Evolutionary conservation across 371 early-diverging fungal genomes (phyloP), one percentile per base, ranked within the genome.

Genomic region (Entomophthora muscae): DNA sequence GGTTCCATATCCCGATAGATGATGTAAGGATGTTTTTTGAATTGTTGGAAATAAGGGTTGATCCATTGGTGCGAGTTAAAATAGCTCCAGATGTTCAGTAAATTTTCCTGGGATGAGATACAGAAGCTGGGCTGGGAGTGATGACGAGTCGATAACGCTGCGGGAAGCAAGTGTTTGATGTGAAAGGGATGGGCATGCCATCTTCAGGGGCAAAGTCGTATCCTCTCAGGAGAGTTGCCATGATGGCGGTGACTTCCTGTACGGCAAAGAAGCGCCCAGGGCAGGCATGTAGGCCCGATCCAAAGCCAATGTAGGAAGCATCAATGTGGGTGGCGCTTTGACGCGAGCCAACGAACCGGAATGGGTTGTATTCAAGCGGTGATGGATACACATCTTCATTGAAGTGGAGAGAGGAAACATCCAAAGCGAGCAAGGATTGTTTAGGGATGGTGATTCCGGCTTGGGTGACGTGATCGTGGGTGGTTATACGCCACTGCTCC

Each of bases 231-330:
- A 65, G 42, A 5, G 2, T 13, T 17, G 32, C 17, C 52, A 65
- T 29, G 13, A 61, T 21, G 27, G 59, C 71, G 51, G 76, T 76
- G 57, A 78, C 70, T 59, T 78, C 76, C 12, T 73, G 73, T 3
- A 71, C 68, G 32, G 78, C 78, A 66, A 78, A 71, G 62, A 66
- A 77, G 13, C 78, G 67, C 31, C 79, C 79, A 29, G 79, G 79
- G 56, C 79, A 78, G 30, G 73, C 72, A 66, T 75, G 74, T 24
- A 68, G 65, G 52, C 82, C 82, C 64, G 78, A 68, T 23, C 82
- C 82, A 67, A 80, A 82, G 0, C 64, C 0, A 1, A 78, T 29
- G 63, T 66, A 76, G 33, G 77, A 75, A 0, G 57, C 52, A 12
- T 70, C 67, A 26, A 73, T 64, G 53, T 74, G 75, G 22, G 72